Evolutionary conservation across 2,329 filamentous ascomycete genomes (phyloP).

Genomic region (Clonostachys rosea): DNA sequence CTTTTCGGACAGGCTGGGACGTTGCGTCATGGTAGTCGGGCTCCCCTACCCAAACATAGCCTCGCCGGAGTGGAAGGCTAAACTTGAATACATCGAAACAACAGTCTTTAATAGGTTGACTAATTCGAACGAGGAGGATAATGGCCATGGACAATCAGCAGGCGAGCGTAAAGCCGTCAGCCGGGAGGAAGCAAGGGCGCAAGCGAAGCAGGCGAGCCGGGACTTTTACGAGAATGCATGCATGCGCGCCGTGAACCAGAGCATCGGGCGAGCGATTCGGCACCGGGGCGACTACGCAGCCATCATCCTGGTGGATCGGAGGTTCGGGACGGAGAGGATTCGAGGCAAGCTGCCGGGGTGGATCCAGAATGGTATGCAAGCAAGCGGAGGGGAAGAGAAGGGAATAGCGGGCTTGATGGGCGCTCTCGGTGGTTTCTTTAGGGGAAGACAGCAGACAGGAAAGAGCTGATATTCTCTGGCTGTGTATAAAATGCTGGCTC

Average conservation of each 20-base stretch:
- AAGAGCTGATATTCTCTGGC: not conserved
- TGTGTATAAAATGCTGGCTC: too few relatives aligned
- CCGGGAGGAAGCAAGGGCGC: slow-evolving; percentile 15
- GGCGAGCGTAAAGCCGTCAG: not conserved
- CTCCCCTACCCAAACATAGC: slow-evolving; percentile 89
- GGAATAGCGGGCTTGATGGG: slow-evolving; percentile 56
- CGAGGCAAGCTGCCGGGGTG: slow-evolving; percentile 78
- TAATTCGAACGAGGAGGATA: slow-evolving; percentile 2
- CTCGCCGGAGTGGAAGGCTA: slow-evolving; percentile 88
- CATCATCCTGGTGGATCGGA: slow-evolving; percentile 77
- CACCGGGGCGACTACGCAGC: slow-evolving; percentile 86
- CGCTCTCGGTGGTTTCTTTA: slow-evolving; percentile 52
- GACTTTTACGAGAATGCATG: slow-evolving; percentile 93
- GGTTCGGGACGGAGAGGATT: slow-evolving; percentile 73
- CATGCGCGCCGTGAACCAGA: slow-evolving; percentile 97
- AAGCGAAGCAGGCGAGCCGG: slow-evolving; percentile 54
- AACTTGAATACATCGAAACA: slow-evolving; percentile 78
- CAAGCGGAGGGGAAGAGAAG: slow-evolving; percentile 36
- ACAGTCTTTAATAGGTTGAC: slow-evolving; percentile 36
- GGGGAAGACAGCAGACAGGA: slow-evolving; percentile 29
- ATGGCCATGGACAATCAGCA: not conserved
- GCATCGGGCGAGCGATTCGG: slow-evolving; percentile 86
- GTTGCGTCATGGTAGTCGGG: slow-evolving; percentile 87
- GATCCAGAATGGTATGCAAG: slow-evolving; percentile 70
- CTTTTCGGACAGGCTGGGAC: slow-evolving; percentile 85